Evolutionary conservation across 2,329 filamentous ascomycete genomes (phyloP), one percentile per base, ranked within the genome.

Genomic region (Penicillium brasilianum): DNA sequence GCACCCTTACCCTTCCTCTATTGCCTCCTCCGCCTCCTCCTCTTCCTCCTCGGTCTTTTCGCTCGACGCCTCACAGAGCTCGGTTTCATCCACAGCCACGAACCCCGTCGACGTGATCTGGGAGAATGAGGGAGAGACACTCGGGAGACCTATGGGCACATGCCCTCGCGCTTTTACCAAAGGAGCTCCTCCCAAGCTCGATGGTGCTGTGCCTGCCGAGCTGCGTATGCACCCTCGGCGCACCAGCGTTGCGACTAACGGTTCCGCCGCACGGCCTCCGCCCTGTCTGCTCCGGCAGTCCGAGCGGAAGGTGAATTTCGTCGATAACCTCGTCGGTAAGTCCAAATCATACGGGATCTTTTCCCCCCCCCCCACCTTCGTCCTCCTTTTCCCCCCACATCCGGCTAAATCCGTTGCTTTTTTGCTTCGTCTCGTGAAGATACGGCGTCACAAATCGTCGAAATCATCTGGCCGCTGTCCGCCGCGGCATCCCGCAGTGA

Each of bases 241-340:
- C 60, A 79, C 78, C 60, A 71, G 85, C 64, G 86, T 84, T 54
- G 83, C 80, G 60, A 81, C 80, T 63, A 75, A 70, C 66, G 66
- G 68, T 57, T 61, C 74, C 39, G 83, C 85, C 70, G 78, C 86
- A 67, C 85, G 85, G 69, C 84, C 85, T 71, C 90, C 91, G 70
- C 92, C 94, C 53, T 81, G 89, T 60, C 85, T 97, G 66, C 84
- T 93, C 66, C 90, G 93, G 72, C 93, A 97, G 82, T 87, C 88
- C 73, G 93, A 97, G 80, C 91, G 93, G 75, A 97, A 97, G 84
- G 87, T 92, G 75, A 93, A 90, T 79, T 97, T 98, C 75, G 94
- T 98, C 80, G 93, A 97, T 79, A 95, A 89, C 78, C 91, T 97
- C 78, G 93, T 97, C 83, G 94, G 94, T 97, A 92, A 92, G 94